Evolutionary conservation across 225 moss, liverwort and hornwort species (phyloP), one percentile per base, ranked within the genome.

Genomic region (Pleurozium schreberi): DNA sequence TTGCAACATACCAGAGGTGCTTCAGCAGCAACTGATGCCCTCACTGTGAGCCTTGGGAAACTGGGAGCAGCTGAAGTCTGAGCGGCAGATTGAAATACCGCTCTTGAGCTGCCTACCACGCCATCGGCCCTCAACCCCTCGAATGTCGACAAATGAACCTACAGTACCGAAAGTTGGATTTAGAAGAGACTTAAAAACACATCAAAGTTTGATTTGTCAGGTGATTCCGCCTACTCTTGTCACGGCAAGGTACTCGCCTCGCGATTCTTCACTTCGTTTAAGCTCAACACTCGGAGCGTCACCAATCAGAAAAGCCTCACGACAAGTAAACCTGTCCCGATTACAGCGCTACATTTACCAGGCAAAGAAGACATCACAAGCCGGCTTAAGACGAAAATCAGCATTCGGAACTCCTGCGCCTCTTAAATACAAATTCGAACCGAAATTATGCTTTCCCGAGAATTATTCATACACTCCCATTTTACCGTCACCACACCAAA

Each of bases 101-200:
- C 60, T 66, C 85, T 91, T 42, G 89, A 47, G 86, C 75, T 60
- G 85, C 91, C 89, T 74, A 88, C 88, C 83, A 89, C 60, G 19
- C 93, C 91, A 79, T 91, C 93, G 52, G 80, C 85, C 67, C 91
- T 93, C 91, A 93, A 89, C 60, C 92, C 93, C 89, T 91, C 91
- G 78, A 93, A 93, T 85, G 91, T 91, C 88, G 91, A 93, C 89
- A 91, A 91, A 89, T 83, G 67, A 86, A 89, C 80, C 92, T 89
- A 67, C 85, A 88, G 71, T 16, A 80, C 42, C 18, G 9, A 65
- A 65, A 33, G 12, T 80, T 26, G 45, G 3, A 43, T 85, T 81
- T 42, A 85, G 43, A 76, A 63, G 65, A 84, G 47, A 53, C 49
- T 85, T 66, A 10, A 34, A 83, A 77, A 79, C 18, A 65, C 25